Percentiles rank a stretch among this genome's conserved stretches.
Evolutionary conservation across 176 grass and related monocot species (phyloP).

Genomic region (Alopecurus myosuroides): DNA sequence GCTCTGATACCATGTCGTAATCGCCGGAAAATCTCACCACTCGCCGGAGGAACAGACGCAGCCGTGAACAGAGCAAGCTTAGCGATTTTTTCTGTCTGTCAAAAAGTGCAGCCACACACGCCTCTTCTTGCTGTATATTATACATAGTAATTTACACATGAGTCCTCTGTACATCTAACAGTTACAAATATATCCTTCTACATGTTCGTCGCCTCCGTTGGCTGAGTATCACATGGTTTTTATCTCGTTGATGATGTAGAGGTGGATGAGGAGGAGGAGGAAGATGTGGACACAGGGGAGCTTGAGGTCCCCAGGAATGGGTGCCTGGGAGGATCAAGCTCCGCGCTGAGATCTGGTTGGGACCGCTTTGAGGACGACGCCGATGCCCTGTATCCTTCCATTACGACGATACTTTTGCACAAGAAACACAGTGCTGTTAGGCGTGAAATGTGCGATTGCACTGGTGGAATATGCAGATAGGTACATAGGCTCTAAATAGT

Average conservation of each 20-base stretch:
- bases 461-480: not conserved
- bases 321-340: slow-evolving; percentile 23
- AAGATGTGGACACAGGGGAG: slow-evolving; percentile 2
- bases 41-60: no score
- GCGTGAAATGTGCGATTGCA: not conserved
- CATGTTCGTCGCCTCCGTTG: not conserved
- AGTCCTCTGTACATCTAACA: no score
- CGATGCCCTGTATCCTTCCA: slow-evolving; percentile 74
- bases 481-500: not conserved
- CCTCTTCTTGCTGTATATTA: no score
- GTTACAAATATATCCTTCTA: no score
- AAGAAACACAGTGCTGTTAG: not conserved
- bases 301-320: slow-evolving; percentile 1
- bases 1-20: no score
- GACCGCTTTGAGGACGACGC: slow-evolving; percentile 23
- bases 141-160: no score
- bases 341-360: slow-evolving; percentile 34
- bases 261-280: slow-evolving; percentile 38
- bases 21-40: no score
- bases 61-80: no score
- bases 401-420: not conserved
- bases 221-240: not conserved
- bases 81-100: no score
- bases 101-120: no score
- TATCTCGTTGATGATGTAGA: slow-evolving; percentile 19